Evolutionary conservation across 225 moss, liverwort and hornwort species (phyloP).

Genomic region (Climacium dendroides): DNA sequence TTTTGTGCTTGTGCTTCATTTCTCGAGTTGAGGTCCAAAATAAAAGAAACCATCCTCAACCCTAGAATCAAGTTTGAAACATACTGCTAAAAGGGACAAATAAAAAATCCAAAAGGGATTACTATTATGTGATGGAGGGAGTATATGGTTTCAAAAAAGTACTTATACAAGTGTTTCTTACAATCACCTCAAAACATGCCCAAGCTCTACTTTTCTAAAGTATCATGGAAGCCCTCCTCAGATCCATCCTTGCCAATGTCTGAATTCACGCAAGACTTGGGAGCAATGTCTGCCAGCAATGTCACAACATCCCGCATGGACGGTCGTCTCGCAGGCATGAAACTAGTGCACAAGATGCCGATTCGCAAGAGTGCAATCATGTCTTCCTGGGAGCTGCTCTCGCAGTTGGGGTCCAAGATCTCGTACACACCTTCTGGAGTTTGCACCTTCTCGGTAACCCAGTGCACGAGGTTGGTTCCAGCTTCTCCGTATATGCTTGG

Average conservation of each 20-base stretch:
- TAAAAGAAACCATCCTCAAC: not conserved
- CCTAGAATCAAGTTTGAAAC: fast-evolving
- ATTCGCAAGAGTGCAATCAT: not conserved
- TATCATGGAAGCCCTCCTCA: not conserved
- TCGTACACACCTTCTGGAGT: not conserved
- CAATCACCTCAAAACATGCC: not conserved
- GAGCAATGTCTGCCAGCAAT: not conserved
- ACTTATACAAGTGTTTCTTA: not conserved
- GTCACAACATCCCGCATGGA: not conserved
- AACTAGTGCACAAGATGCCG: not conserved
- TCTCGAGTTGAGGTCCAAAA: not conserved
- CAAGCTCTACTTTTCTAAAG: not conserved
- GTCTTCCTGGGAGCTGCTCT: not conserved
- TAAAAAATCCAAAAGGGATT: not conserved
- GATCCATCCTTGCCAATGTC: not conserved
- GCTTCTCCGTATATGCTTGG: not conserved
- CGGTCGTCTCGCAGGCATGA: not conserved
- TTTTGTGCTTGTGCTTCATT: not conserved
- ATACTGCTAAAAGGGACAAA: not conserved
- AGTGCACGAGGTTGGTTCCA: not conserved
- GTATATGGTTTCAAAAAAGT: no score
- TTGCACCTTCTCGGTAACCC: not conserved
- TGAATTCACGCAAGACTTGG: not conserved
- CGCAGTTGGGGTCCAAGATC: not conserved
- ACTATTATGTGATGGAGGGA: fast-evolving